Conservation (phyloP, 176 grass and related monocot species). For the Juncus inflexus region DNA sequence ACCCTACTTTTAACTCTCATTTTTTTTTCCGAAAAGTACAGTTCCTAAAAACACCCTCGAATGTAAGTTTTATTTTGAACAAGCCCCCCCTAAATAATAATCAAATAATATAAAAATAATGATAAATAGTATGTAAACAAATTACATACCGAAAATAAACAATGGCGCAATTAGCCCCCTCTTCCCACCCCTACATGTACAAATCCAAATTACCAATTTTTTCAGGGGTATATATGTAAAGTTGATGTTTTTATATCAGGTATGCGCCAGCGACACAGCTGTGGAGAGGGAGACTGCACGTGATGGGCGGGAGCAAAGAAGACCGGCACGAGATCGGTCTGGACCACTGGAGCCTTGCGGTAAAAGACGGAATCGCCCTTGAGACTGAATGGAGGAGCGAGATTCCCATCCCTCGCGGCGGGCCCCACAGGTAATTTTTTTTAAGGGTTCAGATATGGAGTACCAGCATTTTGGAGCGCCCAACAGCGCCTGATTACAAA, state of each 20-base stretch:
- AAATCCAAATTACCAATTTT: background rate
- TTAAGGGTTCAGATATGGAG: background rate
- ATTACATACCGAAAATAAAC: slow-evolving; percentile 72
- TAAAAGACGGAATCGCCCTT: slow-evolving; percentile 86
- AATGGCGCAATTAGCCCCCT: slow-evolving; percentile 73
- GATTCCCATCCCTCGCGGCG: slow-evolving; percentile 83
- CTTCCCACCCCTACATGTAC: slow-evolving; percentile 77
- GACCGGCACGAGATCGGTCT: slow-evolving; percentile 82
- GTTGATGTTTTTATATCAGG: slow-evolving; percentile 34
- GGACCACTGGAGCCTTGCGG: slow-evolving; percentile 88
- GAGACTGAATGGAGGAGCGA: slow-evolving; percentile 75
- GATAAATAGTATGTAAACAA: no score
- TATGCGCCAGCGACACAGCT: slow-evolving; percentile 98
- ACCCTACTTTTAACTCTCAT: no score
- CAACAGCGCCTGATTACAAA: no score
- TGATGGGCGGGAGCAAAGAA: slow-evolving; percentile 99
- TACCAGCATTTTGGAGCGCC: no score
- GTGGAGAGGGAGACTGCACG: slow-evolving; percentile 91
- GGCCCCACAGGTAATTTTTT: slow-evolving; percentile 75
- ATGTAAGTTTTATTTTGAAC: no score
- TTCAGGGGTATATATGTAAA: slow-evolving; percentile 10
- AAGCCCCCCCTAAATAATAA: no score
- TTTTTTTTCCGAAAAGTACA: no score
- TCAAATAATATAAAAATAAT: no score
- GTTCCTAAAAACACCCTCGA: no score